Evolutionary conservation across 768 basidiomycete genomes (phyloP), one percentile per base, ranked within the genome.

Genomic region (Collybia sp.): DNA sequence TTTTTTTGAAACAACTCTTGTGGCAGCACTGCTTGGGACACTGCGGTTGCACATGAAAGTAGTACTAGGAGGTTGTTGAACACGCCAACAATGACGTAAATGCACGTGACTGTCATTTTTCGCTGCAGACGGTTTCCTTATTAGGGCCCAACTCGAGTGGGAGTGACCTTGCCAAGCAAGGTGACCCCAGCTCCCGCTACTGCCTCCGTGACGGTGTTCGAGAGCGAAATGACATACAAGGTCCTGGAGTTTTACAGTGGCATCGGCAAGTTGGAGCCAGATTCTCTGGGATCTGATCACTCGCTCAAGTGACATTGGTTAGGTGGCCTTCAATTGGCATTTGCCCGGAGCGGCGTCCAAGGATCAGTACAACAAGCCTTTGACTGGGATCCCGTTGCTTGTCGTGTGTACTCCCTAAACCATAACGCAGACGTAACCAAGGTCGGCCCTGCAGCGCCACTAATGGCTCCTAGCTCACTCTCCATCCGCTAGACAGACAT

Each of bases 351-450:
- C 53, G 57, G 53, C 9, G 63, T 77, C 38, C 53, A 67, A 15
- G 79, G 69, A 4, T 53, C 61, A 0, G 71, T 86, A 30, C 65
- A 82, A 5, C 76, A 75, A 49, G 86, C 88, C n/a, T 88, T 83
- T 57, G 89, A 91, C 60, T 89, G 88, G 86, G 88, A 90, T 66
- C 85, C 80, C 53, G 71, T 69, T 15, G 86, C 86, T 31, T 83
- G 81, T 53, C 72, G 72, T 44, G 86, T 88, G 13, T 91, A 92
- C 61, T 63, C 63, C 15, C 70, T 73, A 15, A 89, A 90, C 61
- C 66, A 80, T 57, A 76, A 77, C 5, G 42, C 55, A 8, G 56
- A 77, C 20, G 73, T 77, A 12, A 60, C 64, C 56, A 84, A 77
- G 67, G 84, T 84, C 35, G 42, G 17, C 52, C 46, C 16, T 15